Percentiles rank a stretch among this genome's conserved stretches.
These are phyloP conservation scores for Panaeolus cyanescens DNA, from an alignment of 768 basidiomycete genomes.

Conservation along the genomic window DNA sequence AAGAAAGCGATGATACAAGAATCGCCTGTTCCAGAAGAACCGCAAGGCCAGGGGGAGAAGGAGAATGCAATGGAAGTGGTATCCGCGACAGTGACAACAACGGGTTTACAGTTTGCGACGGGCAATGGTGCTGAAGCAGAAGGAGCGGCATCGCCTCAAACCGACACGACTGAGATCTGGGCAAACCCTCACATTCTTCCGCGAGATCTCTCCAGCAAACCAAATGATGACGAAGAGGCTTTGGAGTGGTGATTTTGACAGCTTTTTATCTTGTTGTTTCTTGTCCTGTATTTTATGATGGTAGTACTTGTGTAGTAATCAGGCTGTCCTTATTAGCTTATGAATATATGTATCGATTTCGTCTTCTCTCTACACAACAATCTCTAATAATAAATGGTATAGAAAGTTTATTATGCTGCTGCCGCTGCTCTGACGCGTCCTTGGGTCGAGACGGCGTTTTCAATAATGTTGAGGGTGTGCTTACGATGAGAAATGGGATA, in stretches of 20 bases:
- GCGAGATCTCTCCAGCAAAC: neutral
- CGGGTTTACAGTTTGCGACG: neutral
- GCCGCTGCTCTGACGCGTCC: neutral
- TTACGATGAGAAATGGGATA: slow-evolving; percentile 39
- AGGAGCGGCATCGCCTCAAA: neutral
- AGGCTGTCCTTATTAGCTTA: neutral
- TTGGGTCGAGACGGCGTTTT: neutral
- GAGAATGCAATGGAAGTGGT: neutral
- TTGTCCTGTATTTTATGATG: neutral
- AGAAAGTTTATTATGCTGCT: neutral
- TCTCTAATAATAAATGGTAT: too few relatives aligned
- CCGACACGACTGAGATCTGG: neutral
- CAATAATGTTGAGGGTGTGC: slow-evolving; percentile 41
- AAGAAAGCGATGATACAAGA: neutral
- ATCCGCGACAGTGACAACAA: neutral
- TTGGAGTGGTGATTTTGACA: neutral
- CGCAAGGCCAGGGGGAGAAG: neutral
- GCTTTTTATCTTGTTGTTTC: neutral
- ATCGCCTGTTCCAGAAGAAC: neutral
- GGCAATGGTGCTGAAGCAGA: neutral
- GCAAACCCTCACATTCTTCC: neutral
- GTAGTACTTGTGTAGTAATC: neutral
- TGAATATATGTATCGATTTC: neutral
- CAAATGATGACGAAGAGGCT: neutral
- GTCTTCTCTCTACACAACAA: neutral